phyloP scores from a whole-genome alignment of 2,329 filamentous ascomycete species.

The Hymenoscyphus albidus region DNA sequence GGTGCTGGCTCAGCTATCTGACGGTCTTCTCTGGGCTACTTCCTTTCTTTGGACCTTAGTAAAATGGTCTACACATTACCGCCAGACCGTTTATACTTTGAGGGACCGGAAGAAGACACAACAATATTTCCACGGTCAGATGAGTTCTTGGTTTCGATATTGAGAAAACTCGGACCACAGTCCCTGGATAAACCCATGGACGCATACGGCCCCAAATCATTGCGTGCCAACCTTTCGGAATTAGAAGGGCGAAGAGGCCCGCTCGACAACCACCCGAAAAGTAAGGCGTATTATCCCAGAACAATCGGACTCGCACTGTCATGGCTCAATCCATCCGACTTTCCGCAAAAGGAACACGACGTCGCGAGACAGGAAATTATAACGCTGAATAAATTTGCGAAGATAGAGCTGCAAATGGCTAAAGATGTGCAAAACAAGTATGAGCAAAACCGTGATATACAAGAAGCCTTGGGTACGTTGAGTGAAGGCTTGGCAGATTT shows the following conservation, averaged over 20 bases:
- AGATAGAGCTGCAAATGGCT: neutral
- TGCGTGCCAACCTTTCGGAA: neutral
- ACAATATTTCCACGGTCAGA: neutral
- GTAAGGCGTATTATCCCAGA: neutral
- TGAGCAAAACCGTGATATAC: neutral
- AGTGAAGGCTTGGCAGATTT: neutral
- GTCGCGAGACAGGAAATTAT: neutral
- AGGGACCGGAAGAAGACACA: neutral
- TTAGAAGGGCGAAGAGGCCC: neutral
- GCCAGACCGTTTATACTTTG: too few species aligned
- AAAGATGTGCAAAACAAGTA: neutral
- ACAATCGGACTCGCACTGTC: neutral
- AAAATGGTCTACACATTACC: neutral
- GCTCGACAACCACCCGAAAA: neutral
- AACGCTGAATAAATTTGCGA: neutral
- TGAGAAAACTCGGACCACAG: neutral
- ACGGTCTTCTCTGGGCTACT: neutral
- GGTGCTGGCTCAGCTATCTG: neutral
- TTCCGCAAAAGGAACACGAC: neutral
- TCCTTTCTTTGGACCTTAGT: neutral
- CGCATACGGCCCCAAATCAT: neutral
- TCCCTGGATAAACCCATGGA: neutral
- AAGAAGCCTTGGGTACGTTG: neutral
- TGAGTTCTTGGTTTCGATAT: neutral
- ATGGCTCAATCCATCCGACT: neutral